Conservation (phyloP, 1,284 basidiomycete species). For the Rhodotorula sp. region DNA sequence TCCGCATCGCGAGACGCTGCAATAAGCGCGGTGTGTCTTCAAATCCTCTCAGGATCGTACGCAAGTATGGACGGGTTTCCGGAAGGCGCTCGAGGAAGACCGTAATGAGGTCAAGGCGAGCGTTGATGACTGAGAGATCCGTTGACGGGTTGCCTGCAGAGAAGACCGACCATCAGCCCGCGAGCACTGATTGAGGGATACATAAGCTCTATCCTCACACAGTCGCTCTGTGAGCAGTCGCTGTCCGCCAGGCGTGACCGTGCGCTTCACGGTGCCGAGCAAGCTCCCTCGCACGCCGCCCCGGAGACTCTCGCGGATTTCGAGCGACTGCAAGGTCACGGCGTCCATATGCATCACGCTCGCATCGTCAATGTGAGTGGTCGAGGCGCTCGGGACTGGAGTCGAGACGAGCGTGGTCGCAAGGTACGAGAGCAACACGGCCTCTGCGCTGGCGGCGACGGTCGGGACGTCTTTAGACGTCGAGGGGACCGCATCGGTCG, state of each 20-base stretch:
- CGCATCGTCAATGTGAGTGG: slow-evolving; percentile 28
- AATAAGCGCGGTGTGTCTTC: slow-evolving; percentile 75
- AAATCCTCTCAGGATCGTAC: slow-evolving; percentile 59
- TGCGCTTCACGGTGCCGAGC: slow-evolving; percentile 72
- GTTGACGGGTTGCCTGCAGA: slow-evolving; percentile 77
- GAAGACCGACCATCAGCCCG: background rate
- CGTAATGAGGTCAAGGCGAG: slow-evolving; percentile 74
- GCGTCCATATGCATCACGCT: slow-evolving; percentile 40
- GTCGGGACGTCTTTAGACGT: background rate
- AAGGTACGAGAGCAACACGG: slow-evolving; percentile 41
- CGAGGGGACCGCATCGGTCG: slow-evolving; percentile 30
- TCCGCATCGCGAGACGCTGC: slow-evolving; percentile 67
- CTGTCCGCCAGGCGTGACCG: slow-evolving; percentile 74
- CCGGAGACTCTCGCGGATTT: slow-evolving; percentile 73
- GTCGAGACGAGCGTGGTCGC: slow-evolving; percentile 34
- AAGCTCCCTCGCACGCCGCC: slow-evolving; percentile 73
- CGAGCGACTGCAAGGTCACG: slow-evolving; percentile 75
- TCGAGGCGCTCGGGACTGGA: slow-evolving; percentile 8
- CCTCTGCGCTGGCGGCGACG: slow-evolving; percentile 14
- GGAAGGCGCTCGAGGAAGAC: slow-evolving; percentile 66
- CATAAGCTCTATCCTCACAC: slow-evolving; percentile 55
- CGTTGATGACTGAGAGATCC: slow-evolving; percentile 66
- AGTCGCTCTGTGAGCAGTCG: slow-evolving; percentile 72
- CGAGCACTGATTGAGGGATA: background rate
- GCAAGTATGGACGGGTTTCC: slow-evolving; percentile 64